Evolutionary conservation across 805 yeast species (phyloP), one percentile per base, ranked within the genome.

Genomic region (Priceomyces medius): DNA sequence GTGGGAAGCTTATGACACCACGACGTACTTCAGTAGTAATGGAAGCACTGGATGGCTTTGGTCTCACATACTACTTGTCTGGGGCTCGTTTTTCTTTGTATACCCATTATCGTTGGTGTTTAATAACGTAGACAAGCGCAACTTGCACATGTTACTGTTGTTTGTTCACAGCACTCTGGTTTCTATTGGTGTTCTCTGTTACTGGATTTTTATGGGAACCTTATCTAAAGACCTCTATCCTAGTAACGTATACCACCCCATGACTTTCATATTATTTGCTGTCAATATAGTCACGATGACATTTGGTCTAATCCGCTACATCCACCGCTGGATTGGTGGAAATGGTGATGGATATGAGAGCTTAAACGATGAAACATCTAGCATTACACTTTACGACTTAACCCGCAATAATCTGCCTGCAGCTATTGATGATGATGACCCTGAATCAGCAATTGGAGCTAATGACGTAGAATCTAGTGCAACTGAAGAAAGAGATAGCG

Each of bases 1-100:
- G 61, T 90, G 97, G 97, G 81, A 80, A 37, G 58, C 63, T 19
- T 90, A 89, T 63, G 80, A 85, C 55, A 80, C 95, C 10, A 83
- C 91, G 1, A 81, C 88, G 3, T 89, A 74, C 59, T 80, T 87
- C 64, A 80, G 77, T 6, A 55, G 77, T 9, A 74, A 72, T 0
- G 51, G 74, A 2, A 73, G 79, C 3, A 74, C 79, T 42, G 44
- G 69, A 10, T 73, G 81, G 1, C 64, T 89, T 20, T 69, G 70
- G 47, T 51, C 69, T 31, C 97, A 89, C 54, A 63, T 80, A 7
- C 50, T 58, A 2, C 58, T 78, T 3, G 56, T 77, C 10, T 38
- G 70, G 2, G 7, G 68, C 0, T 61, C 83, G 1, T 72, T 79
- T 45, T 58, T 80, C 10, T 51, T 83, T 17, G 36, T 83, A 2